These are phyloP conservation scores for Leishmania turanica DNA, from an alignment of 208 protist species.

Conservation along the genomic window DNA sequence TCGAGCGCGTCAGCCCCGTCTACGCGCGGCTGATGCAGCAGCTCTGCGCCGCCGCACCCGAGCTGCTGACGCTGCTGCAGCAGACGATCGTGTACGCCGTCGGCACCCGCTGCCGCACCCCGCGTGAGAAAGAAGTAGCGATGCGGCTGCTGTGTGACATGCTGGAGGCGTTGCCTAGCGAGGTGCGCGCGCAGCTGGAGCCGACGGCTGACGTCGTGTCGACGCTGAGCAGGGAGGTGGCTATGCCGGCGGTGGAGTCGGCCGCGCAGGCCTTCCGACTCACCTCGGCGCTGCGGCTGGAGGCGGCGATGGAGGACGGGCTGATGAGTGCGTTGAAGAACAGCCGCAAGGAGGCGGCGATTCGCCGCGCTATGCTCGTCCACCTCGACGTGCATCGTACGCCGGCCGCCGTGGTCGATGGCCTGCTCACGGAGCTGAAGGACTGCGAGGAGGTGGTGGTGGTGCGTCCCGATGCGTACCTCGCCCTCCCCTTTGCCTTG, in stretches of 20 bases:
- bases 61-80: constrained; percentile 40
- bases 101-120: constrained; percentile 62
- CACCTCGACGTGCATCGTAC: constrained; percentile 45
- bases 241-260: constrained; percentile 60
- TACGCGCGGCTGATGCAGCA: constrained; percentile 56
- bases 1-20: constrained; percentile 44
- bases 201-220: constrained; percentile 31
- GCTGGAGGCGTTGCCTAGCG: constrained; percentile 35
- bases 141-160: constrained; percentile 62
- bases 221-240: constrained; percentile 68
- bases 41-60: constrained; percentile 23
- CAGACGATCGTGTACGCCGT: constrained; percentile 53
- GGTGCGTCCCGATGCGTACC: constrained; percentile 81
- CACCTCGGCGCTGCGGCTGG: constrained; percentile 42
- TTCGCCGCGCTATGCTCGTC: constrained; percentile 75
- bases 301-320: constrained; percentile 52
- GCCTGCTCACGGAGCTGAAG: constrained; percentile 48
- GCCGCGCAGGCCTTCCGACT: constrained; percentile 67
- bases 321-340: constrained; percentile 55
- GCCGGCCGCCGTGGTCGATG: constrained; percentile 36
- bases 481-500: constrained; percentile 60
- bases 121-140: constrained; percentile 73
- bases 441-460: constrained; percentile 82
- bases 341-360: constrained; percentile 50
- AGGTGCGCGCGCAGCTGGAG: constrained; percentile 4